Evolutionary conservation across 148 eudicot genomes (phyloP), one percentile per base, ranked within the genome.

Genomic region (Cornus controversa): DNA sequence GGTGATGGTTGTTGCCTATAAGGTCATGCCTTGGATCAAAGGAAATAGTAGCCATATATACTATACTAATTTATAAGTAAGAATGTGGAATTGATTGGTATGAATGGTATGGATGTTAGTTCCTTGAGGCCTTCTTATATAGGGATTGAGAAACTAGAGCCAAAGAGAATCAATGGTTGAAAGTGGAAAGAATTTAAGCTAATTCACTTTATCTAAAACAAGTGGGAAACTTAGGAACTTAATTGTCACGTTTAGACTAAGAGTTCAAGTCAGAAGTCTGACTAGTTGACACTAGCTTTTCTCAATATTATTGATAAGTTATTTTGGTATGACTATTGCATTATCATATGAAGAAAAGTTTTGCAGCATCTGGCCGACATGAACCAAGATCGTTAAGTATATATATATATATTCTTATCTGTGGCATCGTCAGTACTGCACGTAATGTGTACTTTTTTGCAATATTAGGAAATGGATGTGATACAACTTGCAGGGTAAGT

Each of bases 11-110:
- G 26, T 72, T 57, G 15, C 67, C 9, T 25, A 18, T 68, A 31
- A 53, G 37, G 58, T 24, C 42, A 69, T 7, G 67, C 11, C 71
- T 69, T 16, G 77, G 71, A 74, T 82, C 79, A 3, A 50, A 15
- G 9, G 79, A 74, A 20, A 57, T 63, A 9, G 73, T 18, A 8
- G n/a, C n/a, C 34, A 3, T 29, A 1, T 31, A 31, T n/a, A 71
- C 72, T n/a, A 80, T 62, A 26, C 50, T 77, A 0, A 42, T n/a
- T 24, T 10, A 5, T 28, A 8, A 0, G n/a, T 45, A 27, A 27
- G 23, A 23, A n/a, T n/a, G 0, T 9, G 10, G 60, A 29, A 58
- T 72, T 72, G 29, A 23, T 28, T 54, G 75, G 65, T 18, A 14
- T 54, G 64, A 14, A 34, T 75, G 37, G 5, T 65, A n/a, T 66